Evolutionary conservation across 2,329 filamentous ascomycete genomes (phyloP).

Genomic region (Gnomoniopsis sp.): DNA sequence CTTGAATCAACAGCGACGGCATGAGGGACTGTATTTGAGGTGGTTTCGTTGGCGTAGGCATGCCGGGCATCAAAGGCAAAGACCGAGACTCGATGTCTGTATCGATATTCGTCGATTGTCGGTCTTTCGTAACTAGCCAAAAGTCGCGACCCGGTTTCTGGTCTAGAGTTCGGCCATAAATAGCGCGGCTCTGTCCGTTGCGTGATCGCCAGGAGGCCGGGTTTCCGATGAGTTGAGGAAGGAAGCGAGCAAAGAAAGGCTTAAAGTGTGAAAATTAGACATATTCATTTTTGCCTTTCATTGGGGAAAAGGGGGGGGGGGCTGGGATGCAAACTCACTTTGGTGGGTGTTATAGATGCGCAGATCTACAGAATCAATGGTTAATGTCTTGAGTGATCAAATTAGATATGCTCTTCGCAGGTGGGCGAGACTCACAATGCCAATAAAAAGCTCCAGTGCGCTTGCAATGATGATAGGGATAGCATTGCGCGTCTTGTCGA

Average conservation of each 20-base stretch:
- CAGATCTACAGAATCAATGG: conserved; percentile 32
- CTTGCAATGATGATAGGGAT: conserved; percentile 34
- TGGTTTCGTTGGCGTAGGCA: conserved; percentile 11
- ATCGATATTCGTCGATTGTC: conserved; percentile 5
- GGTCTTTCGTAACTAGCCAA: conserved; percentile 3
- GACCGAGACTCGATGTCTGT: not conserved
- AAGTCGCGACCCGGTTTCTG: conserved; percentile 9
- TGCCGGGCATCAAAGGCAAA: conserved; percentile 1
- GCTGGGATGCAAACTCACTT: too few species aligned
- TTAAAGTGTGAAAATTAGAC: conserved; percentile 11
- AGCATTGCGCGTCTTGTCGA: conserved; percentile 34
- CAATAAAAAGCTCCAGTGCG: conserved; percentile 39
- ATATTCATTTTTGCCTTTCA: too few species aligned
- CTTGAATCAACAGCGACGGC: not conserved
- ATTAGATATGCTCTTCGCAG: not conserved
- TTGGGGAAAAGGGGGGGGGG: too few species aligned
- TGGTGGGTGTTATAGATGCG: conserved; percentile 41
- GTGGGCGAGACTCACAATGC: conserved; percentile 32
- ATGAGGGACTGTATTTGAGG: conserved; percentile 2
- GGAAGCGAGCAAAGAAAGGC: conserved; percentile 38
- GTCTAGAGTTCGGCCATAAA: not conserved
- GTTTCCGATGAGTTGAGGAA: conserved; percentile 27
- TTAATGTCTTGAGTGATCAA: not conserved
- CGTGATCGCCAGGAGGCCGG: conserved; percentile 8
- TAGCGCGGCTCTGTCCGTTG: not conserved